These are phyloP conservation scores for Vigna hirtella DNA, from an alignment of 306 rosid genomes.

Conservation along the genomic window DNA sequence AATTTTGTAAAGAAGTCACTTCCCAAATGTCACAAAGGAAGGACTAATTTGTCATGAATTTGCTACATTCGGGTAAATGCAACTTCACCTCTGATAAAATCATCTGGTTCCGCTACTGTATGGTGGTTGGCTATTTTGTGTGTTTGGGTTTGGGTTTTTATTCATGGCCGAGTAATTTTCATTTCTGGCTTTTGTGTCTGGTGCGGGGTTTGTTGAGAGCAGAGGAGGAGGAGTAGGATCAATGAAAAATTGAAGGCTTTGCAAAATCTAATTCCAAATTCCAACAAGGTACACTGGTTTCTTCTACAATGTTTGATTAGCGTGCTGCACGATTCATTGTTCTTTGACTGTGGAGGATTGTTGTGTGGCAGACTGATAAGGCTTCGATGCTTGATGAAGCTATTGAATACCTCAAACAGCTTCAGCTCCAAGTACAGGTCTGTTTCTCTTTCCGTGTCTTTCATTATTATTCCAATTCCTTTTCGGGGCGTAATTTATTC, in stretches of 20 bases:
- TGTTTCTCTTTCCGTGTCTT: slow-evolving; percentile 18
- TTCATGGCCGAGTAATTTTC: neutral
- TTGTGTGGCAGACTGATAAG: slow-evolving; percentile 77
- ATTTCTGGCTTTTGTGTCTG: slow-evolving; percentile 36
- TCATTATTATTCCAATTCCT: neutral
- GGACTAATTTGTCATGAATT: neutral
- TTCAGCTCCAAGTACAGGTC: slow-evolving; percentile 98
- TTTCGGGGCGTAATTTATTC: neutral
- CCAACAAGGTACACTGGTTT: slow-evolving; percentile 70
- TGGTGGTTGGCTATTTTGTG: neutral
- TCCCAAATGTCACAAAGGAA: neutral
- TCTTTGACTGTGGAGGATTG: neutral
- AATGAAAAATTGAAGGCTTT: slow-evolving; percentile 95
- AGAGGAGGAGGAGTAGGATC: slow-evolving; percentile 96
- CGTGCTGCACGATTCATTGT: neutral
- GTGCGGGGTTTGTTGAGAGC: slow-evolving; percentile 47
- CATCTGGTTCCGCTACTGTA: neutral
- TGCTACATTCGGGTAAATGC: neutral
- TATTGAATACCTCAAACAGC: slow-evolving; percentile 96
- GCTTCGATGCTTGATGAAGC: slow-evolving; percentile 99
- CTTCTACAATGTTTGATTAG: slow-evolving; percentile 12
- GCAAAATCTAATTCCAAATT: slow-evolving; percentile 90
- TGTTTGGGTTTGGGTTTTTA: slow-evolving; percentile 6
- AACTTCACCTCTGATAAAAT: neutral
- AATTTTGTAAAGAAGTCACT: neutral